Evolutionary conservation across 331 rosid genomes (phyloP), one percentile per base, ranked within the genome.

Genomic region (Malus hybrid): DNA sequence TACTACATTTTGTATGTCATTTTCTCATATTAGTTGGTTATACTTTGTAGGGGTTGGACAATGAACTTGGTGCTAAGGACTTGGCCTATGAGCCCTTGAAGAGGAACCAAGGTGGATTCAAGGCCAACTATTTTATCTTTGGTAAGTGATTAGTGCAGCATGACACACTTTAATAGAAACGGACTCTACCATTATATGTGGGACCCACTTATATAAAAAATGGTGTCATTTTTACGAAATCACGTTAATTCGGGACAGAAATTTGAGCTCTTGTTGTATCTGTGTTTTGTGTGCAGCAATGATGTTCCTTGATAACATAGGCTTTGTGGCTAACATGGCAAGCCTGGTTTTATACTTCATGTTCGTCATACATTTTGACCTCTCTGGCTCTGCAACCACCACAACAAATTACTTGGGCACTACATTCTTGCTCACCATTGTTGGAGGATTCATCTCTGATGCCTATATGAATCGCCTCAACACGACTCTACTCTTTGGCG

Each of bases 401-500:
- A 79, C 86, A 42, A 87, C 93, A 32, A 89, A 87, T 75, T 81
- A 76, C 61, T 71, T 87, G 66, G 91, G 93, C 3, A 74, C 89
- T 2, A 36, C 80, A 22, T 85, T 85, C 84, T 83, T 89, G 80
- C 77, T 85, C 1, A 81, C 88, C 0, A 44, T 89, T 8, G 36
- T 87, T 33, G 93, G 91, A 66, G 93, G 93, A 1, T 81, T 87
- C 80, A 78, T 89, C 78, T 89, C 93, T 5, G 93, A 89, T 70
- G 79, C 85, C 22, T 83, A 85, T n/a, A 39, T 89, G 79, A 84
- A 65, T 67, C 82, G 91, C 42, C 86, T 86, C 87, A 79, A 84
- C 84, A 83, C 91, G 10, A 77, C 85, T 81, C 70, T 89, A 56
- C 75, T 89, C 77, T 89, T 89, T 6, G 89, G 87, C 16, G 33